These are phyloP conservation scores for Cynanchum wilfordii DNA, from an alignment of 257 asterid genomes.

Conservation along the genomic window DNA sequence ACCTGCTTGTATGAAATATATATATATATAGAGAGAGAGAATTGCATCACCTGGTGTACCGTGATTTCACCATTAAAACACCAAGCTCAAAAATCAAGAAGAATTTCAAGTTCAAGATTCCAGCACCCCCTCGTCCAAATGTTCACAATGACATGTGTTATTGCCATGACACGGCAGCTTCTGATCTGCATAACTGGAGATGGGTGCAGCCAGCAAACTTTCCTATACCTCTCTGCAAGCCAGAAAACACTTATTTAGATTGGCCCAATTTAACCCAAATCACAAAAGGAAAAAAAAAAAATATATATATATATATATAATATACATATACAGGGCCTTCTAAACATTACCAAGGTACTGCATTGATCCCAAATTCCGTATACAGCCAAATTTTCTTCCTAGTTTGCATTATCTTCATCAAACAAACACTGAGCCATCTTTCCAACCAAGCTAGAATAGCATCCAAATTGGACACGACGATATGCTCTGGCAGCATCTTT, in stretches of 20 bases:
- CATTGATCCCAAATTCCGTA: not conserved
- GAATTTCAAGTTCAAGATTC: not conserved
- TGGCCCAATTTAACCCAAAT: too few species aligned
- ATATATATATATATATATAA: too few species aligned
- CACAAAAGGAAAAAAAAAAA: too few species aligned
- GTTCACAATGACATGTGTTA: not conserved
- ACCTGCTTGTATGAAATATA: not conserved
- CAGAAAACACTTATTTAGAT: not conserved
- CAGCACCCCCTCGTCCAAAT: not conserved
- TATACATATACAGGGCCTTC: too few species aligned
- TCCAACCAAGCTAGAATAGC: not conserved
- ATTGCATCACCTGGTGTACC: not conserved
- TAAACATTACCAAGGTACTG: not conserved
- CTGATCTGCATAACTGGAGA: slow-evolving; percentile 4
- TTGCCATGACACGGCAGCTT: not conserved
- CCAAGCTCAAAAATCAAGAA: not conserved
- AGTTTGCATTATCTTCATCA: too few species aligned
- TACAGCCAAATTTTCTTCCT: too few species aligned
- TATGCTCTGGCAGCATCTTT: slow-evolving; percentile 2
- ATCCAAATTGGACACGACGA: not conserved
- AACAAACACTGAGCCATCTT: not conserved
- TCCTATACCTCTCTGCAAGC: not conserved
- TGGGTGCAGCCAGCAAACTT: not conserved
- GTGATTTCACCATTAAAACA: not conserved
- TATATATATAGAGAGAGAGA: not conserved